Evolutionary conservation across 805 yeast genomes (phyloP).

Genomic region (Spathaspora arborariae): DNA sequence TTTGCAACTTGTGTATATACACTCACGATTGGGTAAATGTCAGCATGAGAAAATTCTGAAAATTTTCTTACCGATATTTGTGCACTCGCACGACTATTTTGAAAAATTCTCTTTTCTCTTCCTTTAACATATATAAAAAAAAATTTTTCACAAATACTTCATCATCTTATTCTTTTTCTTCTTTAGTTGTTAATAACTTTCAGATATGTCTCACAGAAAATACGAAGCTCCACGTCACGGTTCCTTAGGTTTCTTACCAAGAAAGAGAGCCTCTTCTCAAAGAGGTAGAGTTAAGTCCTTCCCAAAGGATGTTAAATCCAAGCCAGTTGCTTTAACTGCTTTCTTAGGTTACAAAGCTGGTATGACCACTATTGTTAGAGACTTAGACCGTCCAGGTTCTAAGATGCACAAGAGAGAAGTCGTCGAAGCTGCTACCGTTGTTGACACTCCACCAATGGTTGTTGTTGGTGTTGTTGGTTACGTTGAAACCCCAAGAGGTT

Average conservation of each 20-base stretch:
- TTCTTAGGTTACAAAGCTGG: slow-evolving; percentile 99
- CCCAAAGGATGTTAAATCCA: slow-evolving; percentile 97
- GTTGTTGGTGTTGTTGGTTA: slow-evolving; percentile 99
- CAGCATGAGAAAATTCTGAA: not conserved
- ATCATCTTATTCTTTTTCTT: not conserved
- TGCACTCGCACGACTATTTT: not conserved
- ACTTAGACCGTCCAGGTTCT: slow-evolving; percentile 99
- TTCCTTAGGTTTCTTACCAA: slow-evolving; percentile 99
- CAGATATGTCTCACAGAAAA: slow-evolving; percentile 97
- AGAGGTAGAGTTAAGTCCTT: slow-evolving; percentile 99
- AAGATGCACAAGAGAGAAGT: slow-evolving; percentile 99
- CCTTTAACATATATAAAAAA: not conserved
- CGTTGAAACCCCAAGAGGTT: slow-evolving; percentile 99
- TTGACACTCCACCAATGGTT: slow-evolving; percentile 98
- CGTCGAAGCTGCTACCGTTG: slow-evolving; percentile 99
- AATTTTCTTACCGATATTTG: not conserved
- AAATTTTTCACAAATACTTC: not conserved
- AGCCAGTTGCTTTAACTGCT: slow-evolving; percentile 98
- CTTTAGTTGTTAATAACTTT: slow-evolving; percentile 4
- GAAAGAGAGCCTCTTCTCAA: slow-evolving; percentile 98
- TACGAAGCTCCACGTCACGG: slow-evolving; percentile 99
- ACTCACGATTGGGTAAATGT: not conserved
- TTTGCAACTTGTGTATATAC: not conserved
- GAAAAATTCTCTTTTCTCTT: not conserved
- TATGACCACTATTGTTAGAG: slow-evolving; percentile 99